Evolutionary conservation across 805 yeast genomes (phyloP).

Genomic region (Starmerella lactis-condensi): DNA sequence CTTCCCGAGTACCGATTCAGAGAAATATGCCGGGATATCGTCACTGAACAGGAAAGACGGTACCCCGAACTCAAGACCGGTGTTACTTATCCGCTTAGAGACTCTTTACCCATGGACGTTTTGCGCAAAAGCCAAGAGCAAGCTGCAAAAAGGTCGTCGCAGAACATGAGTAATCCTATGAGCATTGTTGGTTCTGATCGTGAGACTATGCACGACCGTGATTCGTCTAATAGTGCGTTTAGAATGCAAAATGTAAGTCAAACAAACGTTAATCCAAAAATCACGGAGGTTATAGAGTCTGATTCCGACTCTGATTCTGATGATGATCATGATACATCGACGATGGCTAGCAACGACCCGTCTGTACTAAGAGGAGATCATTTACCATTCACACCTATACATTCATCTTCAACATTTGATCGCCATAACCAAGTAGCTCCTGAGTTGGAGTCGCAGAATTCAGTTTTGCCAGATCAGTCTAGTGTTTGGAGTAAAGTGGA

Average conservation of each 20-base stretch:
- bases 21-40: conserved; percentile 77
- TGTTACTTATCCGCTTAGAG: conserved; percentile 10
- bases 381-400: no score
- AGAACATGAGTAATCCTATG: neutral
- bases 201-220: neutral
- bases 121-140: neutral
- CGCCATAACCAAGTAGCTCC: neutral
- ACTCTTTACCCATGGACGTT: conserved; percentile 7
- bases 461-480: no score
- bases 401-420: neutral
- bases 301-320: conserved; percentile 34
- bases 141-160: neutral
- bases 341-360: no score
- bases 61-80: conserved; percentile 28
- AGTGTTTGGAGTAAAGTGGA: no score
- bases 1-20: conserved; percentile 67
- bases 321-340: conserved; percentile 4
- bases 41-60: conserved; percentile 70
- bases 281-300: conserved; percentile 73
- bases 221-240: neutral
- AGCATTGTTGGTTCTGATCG: neutral
- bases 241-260: conserved; percentile 20
- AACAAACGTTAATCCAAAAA: conserved; percentile 63
- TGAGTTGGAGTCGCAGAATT: neutral
- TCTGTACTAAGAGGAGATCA: no score